Evolutionary conservation across 805 yeast species (phyloP).

Genomic region (Candida silvicultrix): DNA sequence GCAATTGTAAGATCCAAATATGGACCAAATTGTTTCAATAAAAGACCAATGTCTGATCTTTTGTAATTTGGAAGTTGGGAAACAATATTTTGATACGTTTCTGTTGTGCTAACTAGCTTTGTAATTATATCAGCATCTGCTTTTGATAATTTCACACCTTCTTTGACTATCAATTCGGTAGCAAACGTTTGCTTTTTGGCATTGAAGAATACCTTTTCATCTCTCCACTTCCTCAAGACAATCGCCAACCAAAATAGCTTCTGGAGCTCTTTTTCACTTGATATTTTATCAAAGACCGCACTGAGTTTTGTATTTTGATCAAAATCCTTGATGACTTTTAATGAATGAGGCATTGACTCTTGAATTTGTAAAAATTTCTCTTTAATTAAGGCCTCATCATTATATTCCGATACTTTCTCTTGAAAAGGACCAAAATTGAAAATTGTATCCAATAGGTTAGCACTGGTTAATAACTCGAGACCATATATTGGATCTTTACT

Average conservation of each 20-base stretch:
- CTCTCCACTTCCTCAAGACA: slow-evolving; percentile 45
- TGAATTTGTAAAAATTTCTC: slow-evolving; percentile 6
- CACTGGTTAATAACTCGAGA: slow-evolving; percentile 47
- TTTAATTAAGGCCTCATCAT: slow-evolving; percentile 7
- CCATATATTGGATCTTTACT: slow-evolving; percentile 61
- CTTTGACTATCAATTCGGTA: slow-evolving; percentile 48
- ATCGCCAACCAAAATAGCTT: slow-evolving; percentile 35
- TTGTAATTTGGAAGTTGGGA: slow-evolving; percentile 22
- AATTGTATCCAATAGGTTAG: slow-evolving; percentile 50
- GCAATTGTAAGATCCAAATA: slow-evolving; percentile 41
- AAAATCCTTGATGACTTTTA: slow-evolving; percentile 15
- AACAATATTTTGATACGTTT: slow-evolving; percentile 23
- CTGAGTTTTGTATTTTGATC: background rate
- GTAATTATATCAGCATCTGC: slow-evolving; percentile 47
- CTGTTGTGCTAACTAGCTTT: slow-evolving; percentile 31
- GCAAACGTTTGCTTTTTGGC: slow-evolving; percentile 32
- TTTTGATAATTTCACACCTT: slow-evolving; percentile 64
- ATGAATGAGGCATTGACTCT: slow-evolving; percentile 15
- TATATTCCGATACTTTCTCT: slow-evolving; percentile 15
- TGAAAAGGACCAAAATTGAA: slow-evolving; percentile 35
- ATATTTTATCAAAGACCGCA: background rate
- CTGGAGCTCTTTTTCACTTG: slow-evolving; percentile 4
- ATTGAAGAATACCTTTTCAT: slow-evolving; percentile 30
- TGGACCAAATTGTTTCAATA: slow-evolving; percentile 47
- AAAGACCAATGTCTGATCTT: slow-evolving; percentile 56